Percentiles rank a stretch among this genome's conserved stretches.
Conservation (phyloP, 2,329 filamentous ascomycete species). For the Coniochaeta prunicola region DNA sequence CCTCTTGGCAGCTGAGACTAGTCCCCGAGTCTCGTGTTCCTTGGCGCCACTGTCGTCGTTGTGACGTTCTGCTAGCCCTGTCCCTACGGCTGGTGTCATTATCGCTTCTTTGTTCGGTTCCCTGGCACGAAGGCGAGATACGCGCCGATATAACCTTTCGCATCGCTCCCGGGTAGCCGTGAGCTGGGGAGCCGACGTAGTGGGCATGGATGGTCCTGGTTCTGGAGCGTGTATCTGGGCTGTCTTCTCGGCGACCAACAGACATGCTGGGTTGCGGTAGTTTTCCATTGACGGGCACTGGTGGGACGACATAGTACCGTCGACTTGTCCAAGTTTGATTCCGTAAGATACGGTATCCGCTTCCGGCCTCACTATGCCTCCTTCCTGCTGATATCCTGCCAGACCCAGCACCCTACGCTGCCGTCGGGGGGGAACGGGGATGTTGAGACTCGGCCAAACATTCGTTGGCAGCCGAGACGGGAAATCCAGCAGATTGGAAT, state of each 20-base stretch:
- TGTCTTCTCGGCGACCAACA: background rate
- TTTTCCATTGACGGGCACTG: background rate
- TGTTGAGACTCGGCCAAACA: conserved; percentile 18
- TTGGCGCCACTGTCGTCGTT: background rate
- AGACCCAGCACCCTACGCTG: background rate
- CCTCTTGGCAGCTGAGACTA: conserved; percentile 3
- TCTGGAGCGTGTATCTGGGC: background rate
- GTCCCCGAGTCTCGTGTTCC: background rate
- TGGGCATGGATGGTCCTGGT: background rate
- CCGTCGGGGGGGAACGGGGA: conserved; percentile 9
- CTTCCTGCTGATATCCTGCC: background rate
- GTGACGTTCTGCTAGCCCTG: conserved; percentile 1
- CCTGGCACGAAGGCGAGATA: background rate
- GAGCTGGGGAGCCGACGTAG: conserved; percentile 7
- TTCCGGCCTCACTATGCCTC: background rate
- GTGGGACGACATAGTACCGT: conserved; percentile 21
- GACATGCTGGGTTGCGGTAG: background rate
- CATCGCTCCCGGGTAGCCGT: conserved; percentile 8
- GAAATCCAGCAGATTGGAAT: conserved; percentile 16
- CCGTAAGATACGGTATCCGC: background rate
- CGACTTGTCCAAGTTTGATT: conserved; percentile 12
- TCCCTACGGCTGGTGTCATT: conserved; percentile 3
- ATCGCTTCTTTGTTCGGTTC: background rate
- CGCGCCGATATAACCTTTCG: conserved; percentile 2
- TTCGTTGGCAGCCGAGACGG: conserved; percentile 17